Conservation (phyloP, 768 basidiomycete genomes). For the Lentinula raphanica region DNA sequence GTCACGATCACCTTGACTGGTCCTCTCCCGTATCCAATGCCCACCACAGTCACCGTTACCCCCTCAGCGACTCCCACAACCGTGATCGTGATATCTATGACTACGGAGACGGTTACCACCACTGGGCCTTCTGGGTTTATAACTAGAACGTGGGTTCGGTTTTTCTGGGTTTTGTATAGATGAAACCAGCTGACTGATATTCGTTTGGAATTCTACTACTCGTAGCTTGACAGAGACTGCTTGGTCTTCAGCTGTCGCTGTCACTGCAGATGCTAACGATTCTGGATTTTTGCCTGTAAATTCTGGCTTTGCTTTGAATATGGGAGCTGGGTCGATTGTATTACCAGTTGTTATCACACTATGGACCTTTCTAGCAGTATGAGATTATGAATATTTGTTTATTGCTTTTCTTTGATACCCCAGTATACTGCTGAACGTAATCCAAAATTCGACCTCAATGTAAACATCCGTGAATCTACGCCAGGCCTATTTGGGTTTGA, state of each 20-base stretch:
- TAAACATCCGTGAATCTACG: too few species aligned
- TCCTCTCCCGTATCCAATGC: conserved; percentile 1
- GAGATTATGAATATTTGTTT: not conserved
- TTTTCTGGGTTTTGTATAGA: not conserved
- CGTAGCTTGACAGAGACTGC: conserved; percentile 11
- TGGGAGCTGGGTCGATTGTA: not conserved
- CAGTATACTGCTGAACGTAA: too few species aligned
- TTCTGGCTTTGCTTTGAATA: not conserved
- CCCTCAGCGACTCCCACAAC: conserved; percentile 12
- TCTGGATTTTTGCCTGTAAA: conserved; percentile 20
- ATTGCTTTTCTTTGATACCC: not conserved
- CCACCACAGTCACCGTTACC: conserved; percentile 14
- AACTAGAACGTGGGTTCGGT: conserved; percentile 17
- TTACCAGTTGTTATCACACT: not conserved
- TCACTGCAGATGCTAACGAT: conserved; percentile 8
- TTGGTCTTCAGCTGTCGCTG: conserved; percentile 9
- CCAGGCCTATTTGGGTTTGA: too few species aligned
- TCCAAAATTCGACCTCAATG: too few species aligned
- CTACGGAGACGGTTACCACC: conserved; percentile 16
- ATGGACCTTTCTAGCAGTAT: not conserved
- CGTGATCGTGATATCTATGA: conserved; percentile 16
- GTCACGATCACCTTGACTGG: conserved; percentile 10
- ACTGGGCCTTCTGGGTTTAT: conserved; percentile 15
- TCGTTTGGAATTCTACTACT: not conserved
- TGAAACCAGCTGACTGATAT: not conserved